A percentile compares a stretch with the other conserved stretches of the same genome.
Evolutionary conservation across 2,329 filamentous ascomycete species (phyloP).

Genomic region (Onygena corvina): DNA sequence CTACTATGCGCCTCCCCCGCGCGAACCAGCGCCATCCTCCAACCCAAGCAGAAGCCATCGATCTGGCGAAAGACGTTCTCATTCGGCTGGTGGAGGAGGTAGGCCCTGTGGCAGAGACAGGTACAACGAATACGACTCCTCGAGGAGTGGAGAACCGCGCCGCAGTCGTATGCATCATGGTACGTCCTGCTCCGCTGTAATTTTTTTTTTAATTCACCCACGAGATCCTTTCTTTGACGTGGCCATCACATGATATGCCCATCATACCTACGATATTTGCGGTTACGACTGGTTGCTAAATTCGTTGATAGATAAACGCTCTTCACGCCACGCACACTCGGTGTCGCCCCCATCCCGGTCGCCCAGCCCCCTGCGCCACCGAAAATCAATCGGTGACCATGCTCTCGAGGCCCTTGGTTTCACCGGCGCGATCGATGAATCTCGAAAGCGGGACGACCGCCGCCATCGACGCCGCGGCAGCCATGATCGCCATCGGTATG

Average conservation of each 20-base stretch:
- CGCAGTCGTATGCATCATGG: conserved; percentile 12
- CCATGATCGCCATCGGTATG: conserved; percentile 14
- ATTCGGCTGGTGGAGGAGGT: background rate
- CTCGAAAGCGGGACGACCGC: conserved; percentile 48
- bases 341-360: conserved; percentile 29
- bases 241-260: no score
- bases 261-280: background rate
- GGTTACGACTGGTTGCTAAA: background rate
- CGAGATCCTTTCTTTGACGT: background rate
- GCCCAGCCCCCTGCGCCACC: conserved; percentile 24
- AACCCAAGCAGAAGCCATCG: background rate
- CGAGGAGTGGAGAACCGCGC: conserved; percentile 18
- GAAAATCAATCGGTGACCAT: conserved; percentile 38
- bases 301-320: conserved; percentile 18
- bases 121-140: conserved; percentile 32
- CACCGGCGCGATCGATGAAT: conserved; percentile 45
- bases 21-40: background rate
- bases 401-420: conserved; percentile 47
- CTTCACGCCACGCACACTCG: conserved; percentile 21
- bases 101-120: conserved; percentile 15
- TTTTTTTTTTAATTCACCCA: background rate
- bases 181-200: background rate
- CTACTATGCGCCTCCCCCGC: background rate
- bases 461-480: conserved; percentile 32
- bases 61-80: background rate